Base-by-base conservation (phyloP, 306 rosid genomes). In the Quercus variabilis region DNA sequence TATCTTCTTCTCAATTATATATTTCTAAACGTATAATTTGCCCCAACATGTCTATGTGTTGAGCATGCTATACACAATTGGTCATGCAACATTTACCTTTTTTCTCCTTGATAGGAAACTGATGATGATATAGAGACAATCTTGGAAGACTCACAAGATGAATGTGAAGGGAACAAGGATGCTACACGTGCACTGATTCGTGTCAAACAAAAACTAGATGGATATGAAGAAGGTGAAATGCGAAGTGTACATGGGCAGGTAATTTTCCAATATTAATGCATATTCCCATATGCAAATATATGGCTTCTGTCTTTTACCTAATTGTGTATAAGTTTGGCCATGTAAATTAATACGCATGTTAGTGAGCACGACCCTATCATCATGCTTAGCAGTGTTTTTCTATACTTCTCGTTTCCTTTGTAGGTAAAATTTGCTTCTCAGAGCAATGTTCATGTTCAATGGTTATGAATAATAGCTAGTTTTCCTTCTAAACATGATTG, bases 171-270 rank as follows among this genome's bases (percentile, higher is more conserved):
- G 63, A 94, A 94, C 86, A 92, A 88, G 89, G 98, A 94, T 73
- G 98, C 97, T 73, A 86, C 98, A 12, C 98, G 97, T 56, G 97
- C 97, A 10, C 83, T 94, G 73, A 73, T 94, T 87, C 97, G 98
- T 69, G 98, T 94, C 79, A 94, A 91, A 85, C 95, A 94, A 80
- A 94, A 94, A 82, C 85, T 94, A 71, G 98, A 94, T 83, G 97
- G 98, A 58, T 94, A 91, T 77, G 98, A 92, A 90, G 97, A 91
- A 18, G 97, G 97, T 4, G 98, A 92, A 87, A 89, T 91, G 97
- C 89, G 95, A 76, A 94, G 98, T 71, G 74, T 90, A 63, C 89
- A 90, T 63, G 98, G 98, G 71, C 98, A 94, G 97, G 98, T 94
- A 84, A 57, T 80, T 86, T 71, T 23, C 46, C 28, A 64, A 81